Evolutionary conservation across 2,329 filamentous ascomycete genomes (phyloP), one percentile per base, ranked within the genome.

Genomic region (Cladosporium cucumerinum): DNA sequence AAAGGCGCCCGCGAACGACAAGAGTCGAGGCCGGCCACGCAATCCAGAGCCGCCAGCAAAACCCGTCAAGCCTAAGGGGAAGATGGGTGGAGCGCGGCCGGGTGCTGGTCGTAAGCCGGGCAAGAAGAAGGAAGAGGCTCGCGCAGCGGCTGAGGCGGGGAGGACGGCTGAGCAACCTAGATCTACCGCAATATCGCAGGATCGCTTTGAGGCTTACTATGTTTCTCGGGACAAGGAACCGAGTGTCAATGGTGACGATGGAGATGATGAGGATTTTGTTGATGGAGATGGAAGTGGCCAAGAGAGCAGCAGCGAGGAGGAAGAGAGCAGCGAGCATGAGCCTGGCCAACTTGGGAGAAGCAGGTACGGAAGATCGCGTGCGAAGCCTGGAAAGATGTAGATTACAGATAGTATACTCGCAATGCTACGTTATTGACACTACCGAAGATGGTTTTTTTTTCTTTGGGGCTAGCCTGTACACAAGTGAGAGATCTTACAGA

Each of bases 181-280:
- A 2, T n/a, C 26, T 28, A 11, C 51, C 12, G 16, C 26, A 1
- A 48, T 58, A 11, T n/a, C 65, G 10, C 63, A 48, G 34, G 64
- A 63, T 10, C 62, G 68, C 16, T 61, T 69, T n/a, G 39, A 57
- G 5, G 46, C 63, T 25, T 67, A 59, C 51, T 66, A 69, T 43
- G 57, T 67, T 30, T 52, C 64, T 30, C 63, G 66, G 26, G 65
- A 65, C 46, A 52, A 61, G 39, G 46, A 43, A 12, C n/a, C 32
- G 28, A 64, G 62, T 3, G 57, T 36, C 12, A 62, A 58, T n/a
- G 66, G 30, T 26, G 69, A 66, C 21, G 68, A 67, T 12, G 69
- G 69, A 2, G 66, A 66, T 18, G 64, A 65, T 12, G 66, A 60
- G 18, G 64, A 64, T n/a, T 64, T 58, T 18, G 61, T 49, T 2